Evolutionary conservation across 140 eudicot species (phyloP).

Genomic region (Oenanthe javanica): DNA sequence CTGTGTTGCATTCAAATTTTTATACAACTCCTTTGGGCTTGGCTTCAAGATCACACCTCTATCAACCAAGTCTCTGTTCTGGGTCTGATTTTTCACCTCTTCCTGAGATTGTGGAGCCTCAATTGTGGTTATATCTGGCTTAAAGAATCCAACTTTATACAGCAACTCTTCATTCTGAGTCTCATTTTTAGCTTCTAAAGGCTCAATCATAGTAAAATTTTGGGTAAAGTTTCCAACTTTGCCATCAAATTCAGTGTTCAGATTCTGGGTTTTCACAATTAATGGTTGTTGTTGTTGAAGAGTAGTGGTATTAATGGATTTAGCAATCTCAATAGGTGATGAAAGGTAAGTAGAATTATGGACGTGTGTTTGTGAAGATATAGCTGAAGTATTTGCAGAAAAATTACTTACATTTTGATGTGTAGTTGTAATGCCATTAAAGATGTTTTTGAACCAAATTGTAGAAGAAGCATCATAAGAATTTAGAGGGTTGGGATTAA

Average conservation of each 20-base stretch:
- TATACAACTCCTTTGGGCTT: slow-evolving; percentile 13
- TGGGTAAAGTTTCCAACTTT: slow-evolving; percentile 16
- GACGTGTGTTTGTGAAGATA: background rate
- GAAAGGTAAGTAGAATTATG: slow-evolving; percentile 24
- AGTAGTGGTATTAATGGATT: slow-evolving; percentile 16
- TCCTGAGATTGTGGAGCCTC: background rate
- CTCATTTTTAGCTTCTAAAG: slow-evolving; percentile 7
- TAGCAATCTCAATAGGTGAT: slow-evolving; percentile 22
- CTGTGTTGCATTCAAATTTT: slow-evolving; percentile 13
- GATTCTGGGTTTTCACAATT: slow-evolving; percentile 25
- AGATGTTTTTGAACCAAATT: slow-evolving; percentile 50
- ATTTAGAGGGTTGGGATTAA: slow-evolving; percentile 27
- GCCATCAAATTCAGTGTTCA: slow-evolving; percentile 8
- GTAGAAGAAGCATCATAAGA: background rate
- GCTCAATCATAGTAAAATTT: slow-evolving; percentile 3
- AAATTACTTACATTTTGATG: slow-evolving; percentile 8
- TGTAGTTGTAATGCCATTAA: slow-evolving; percentile 12
- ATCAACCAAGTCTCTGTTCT: slow-evolving; percentile 10
- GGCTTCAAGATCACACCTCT: slow-evolving; percentile 23
- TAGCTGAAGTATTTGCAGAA: slow-evolving; percentile 6
- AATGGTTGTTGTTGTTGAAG: slow-evolving; percentile 17
- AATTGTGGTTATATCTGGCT: background rate
- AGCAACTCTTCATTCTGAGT: background rate
- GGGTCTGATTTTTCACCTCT: slow-evolving; percentile 29
- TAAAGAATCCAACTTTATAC: background rate